Base-by-base conservation (phyloP, 2,329 filamentous ascomycete species). In the Hymenoscyphus fraxineus region DNA sequence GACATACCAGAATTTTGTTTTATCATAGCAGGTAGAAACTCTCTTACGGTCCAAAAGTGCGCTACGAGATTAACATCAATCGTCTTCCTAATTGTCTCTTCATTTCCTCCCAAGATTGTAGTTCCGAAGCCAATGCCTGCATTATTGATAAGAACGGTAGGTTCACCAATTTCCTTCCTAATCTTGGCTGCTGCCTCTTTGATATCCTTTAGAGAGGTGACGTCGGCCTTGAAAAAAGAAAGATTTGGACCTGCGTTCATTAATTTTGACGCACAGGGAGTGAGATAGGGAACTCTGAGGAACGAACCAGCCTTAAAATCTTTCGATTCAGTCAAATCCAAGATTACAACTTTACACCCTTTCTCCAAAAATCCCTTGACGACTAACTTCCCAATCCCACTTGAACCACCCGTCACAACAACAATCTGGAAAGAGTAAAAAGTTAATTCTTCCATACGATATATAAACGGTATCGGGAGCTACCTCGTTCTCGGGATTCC, bases 61-160 rank as follows among this genome's bases (percentile, higher is more conserved):
- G 86, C 80, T 38, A 92, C 74, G 0, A 86, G 80, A 77, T 92
- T 93, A 70, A 92, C 86, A 65, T 87, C 85, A 74, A 92, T 91
- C 60, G 87, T 89, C 70, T 87, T 83, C 40, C 84, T 83, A 67
- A 90, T 80, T 68, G 87, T 83, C 19, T 78, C 78, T 60, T 87
- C 84, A 0, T 81, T 80, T 22, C 81, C 75, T 35, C 83, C 80
- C 55, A 92, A 80, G 67, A 93, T 82, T 3, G 81, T 82, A 67
- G 85, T 85, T 66, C 86, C 87, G 63, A 81, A 82, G 16, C 80
- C 83, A 35, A 89, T 82, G 66, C 88, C 88, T 9, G 89, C 88
- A 72, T 91, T 91, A 78, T 90, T 90, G 78, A 91, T 88, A 3
- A 92, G 79, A 66, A 92, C 79, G 0, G 88, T 91, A 0, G 89